Percentiles rank a stretch among this genome's conserved stretches.
Evolutionary conservation across 2,329 filamentous ascomycete genomes (phyloP).

Genomic region (Blastomyces emzantsi): DNA sequence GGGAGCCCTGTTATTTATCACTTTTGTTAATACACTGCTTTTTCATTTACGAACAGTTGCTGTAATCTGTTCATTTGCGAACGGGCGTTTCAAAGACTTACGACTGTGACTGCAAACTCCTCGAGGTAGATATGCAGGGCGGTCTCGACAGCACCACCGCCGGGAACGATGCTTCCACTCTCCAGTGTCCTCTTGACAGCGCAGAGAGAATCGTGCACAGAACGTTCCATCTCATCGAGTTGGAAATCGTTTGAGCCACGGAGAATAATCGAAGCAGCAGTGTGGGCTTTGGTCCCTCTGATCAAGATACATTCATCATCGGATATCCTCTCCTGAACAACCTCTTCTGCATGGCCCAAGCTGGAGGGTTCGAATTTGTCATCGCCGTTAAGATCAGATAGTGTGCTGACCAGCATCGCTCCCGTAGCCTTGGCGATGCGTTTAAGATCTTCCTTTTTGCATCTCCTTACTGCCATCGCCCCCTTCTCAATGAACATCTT

Average conservation of each 20-base stretch:
- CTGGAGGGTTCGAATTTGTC: conserved; percentile 90
- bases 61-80: background rate
- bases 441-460: conserved; percentile 96
- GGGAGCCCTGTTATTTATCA: conserved; percentile 52
- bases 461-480: conserved; percentile 89
- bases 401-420: conserved; percentile 80
- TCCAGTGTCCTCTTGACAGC: conserved; percentile 96
- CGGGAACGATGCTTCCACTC: conserved; percentile 92
- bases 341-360: conserved; percentile 86
- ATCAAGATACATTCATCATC: conserved; percentile 97
- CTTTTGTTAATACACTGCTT: background rate
- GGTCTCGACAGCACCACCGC: conserved; percentile 95
- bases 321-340: conserved; percentile 95
- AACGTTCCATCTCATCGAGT: conserved; percentile 98
- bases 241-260: conserved; percentile 93
- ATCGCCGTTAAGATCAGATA: conserved; percentile 95
- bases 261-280: conserved; percentile 90
- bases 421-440: conserved; percentile 95
- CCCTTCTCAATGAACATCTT: conserved; percentile 93
- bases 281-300: conserved; percentile 90
- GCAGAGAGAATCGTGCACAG: conserved; percentile 90
- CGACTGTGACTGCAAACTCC: conserved; percentile 95
- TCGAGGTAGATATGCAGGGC: conserved; percentile 98
- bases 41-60: background rate
- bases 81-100: conserved; percentile 28